Percentiles rank a stretch among this genome's conserved stretches.
Conservation (phyloP, 2,329 filamentous ascomycete species). For the Exophiala sp. region DNA sequence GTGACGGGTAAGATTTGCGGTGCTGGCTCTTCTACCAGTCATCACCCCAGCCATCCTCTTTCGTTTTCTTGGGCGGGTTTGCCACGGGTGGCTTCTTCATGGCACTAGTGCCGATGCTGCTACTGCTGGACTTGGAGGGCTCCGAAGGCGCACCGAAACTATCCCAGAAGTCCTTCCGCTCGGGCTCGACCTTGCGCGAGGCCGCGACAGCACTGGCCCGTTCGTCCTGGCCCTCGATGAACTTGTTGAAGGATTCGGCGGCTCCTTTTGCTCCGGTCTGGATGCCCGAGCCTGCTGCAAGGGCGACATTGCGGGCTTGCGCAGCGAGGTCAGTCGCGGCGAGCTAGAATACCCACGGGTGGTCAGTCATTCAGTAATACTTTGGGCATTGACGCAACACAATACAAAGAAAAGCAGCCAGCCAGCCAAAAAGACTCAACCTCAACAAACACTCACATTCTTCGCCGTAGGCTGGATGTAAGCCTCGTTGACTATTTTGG, state of each 20-base stretch:
- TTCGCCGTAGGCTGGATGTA: constrained; percentile 91
- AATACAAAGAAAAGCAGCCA: too few relatives aligned
- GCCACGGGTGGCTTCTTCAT: constrained; percentile 48
- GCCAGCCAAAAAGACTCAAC: too few relatives aligned
- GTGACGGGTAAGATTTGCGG: neutral
- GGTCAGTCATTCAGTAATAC: too few relatives aligned
- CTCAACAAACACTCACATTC: constrained; percentile 54
- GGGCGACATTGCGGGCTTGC: constrained; percentile 56
- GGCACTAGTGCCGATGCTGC: constrained; percentile 56
- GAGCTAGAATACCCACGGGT: constrained; percentile 48
- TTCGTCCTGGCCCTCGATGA: constrained; percentile 68
- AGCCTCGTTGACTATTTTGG: constrained; percentile 81
- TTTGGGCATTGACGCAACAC: too few relatives aligned
- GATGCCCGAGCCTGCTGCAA: constrained; percentile 55
- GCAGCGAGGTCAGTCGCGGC: constrained; percentile 72
- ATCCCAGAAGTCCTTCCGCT: constrained; percentile 85
- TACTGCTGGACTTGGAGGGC: constrained; percentile 30
- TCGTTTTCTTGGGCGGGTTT: constrained; percentile 35
- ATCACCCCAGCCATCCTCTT: constrained; percentile 55
- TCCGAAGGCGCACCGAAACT: constrained; percentile 52
- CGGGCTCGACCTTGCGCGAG: constrained; percentile 49
- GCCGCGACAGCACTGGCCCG: constrained; percentile 29
- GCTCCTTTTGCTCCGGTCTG: constrained; percentile 64
- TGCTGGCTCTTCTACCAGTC: constrained; percentile 35
- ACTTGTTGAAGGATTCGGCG: constrained; percentile 73